Evolutionary conservation across 192 early-diverging fungal species (phyloP), one percentile per base, ranked within the genome.

Genomic region (Paraglomus occultum): DNA sequence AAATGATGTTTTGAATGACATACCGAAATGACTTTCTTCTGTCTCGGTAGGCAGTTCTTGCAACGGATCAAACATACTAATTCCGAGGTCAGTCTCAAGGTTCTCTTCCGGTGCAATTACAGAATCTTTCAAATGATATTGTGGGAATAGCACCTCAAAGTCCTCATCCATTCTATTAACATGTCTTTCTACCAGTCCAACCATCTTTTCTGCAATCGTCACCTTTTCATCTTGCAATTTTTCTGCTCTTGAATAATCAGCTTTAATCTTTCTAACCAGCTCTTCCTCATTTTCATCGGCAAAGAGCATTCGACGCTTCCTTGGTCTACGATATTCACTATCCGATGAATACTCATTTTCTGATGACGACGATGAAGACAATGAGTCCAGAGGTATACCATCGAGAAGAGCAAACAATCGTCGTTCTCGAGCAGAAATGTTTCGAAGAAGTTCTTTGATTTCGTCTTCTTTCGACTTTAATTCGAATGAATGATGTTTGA

Each of bases 221-320:
- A 11, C 11, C 20, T 57, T 57, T 4, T 57, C 54, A 17, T 57
- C 54, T 10, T 17, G 38, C 11, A 57, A 31, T 10, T 18, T 1
- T 31, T 31, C 38, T 31, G 54, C 54, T 20, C 20, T 57, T 11
- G 11, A 17, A 57, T 57, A 57, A 11, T 31, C 54, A 17, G 17
- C 54, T 1, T 31, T 17, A 1, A 57, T 57, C 11, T 18, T 57
- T 57, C 38, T 17, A 23, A 17, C 20, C 10, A 57, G 6, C 38
- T 57, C 54, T 18, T 57, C 54, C 54, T 22, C 54, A 20, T 31
- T 57, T 11, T 57, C 54, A 17, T 57, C 54, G 11, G 17, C 54
- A 11, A 31, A 57, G 17, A 31, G 38, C 6, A 57, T 10, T 11
- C 54, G 10, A 20, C 38, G 18, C 54, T 31, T 57, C 54, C 17